These are phyloP conservation scores for Vanderwaltozyma verrucispora DNA, from an alignment of 805 yeast genomes.

Conservation along the genomic window DNA sequence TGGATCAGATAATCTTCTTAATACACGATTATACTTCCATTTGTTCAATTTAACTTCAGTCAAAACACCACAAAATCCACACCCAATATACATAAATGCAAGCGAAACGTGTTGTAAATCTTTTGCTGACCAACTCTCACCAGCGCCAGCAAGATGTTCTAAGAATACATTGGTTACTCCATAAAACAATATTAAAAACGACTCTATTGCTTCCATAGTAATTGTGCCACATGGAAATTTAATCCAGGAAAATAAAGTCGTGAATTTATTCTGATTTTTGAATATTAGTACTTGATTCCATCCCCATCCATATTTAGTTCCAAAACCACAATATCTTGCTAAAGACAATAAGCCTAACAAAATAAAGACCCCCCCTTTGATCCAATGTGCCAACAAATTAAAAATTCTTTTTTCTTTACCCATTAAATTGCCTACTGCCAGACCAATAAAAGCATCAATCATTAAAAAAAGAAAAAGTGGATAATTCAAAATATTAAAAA, in stretches of 20 bases:
- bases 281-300: conserved; percentile 55
- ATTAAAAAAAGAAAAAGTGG: conserved; percentile 53
- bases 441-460: conserved; percentile 42
- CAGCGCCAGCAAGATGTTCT: conserved; percentile 74
- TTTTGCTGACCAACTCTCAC: conserved; percentile 81
- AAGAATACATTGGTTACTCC: conserved; percentile 84
- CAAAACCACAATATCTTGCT: conserved; percentile 81
- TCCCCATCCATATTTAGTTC: conserved; percentile 69
- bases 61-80: conserved; percentile 84
- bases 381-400: conserved; percentile 86
- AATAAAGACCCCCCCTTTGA: conserved; percentile 88
- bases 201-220: conserved; percentile 81
- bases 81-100: conserved; percentile 85
- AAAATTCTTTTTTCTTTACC: conserved; percentile 62
- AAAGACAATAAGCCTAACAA: conserved; percentile 67
- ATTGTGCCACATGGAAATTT: conserved; percentile 36
- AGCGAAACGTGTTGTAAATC: conserved; percentile 85
- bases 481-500: conserved; percentile 48
- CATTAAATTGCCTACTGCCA: conserved; percentile 55
- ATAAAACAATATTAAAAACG: conserved; percentile 70
- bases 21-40: conserved; percentile 44
- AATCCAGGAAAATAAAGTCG: conserved; percentile 9
- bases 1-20: conserved; percentile 10
- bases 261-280: conserved; percentile 11
- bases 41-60: conserved; percentile 54